These are phyloP conservation scores for Hypoxylon subgilvum DNA, from an alignment of 495 filamentous ascomycete species.

Conservation along the genomic window DNA sequence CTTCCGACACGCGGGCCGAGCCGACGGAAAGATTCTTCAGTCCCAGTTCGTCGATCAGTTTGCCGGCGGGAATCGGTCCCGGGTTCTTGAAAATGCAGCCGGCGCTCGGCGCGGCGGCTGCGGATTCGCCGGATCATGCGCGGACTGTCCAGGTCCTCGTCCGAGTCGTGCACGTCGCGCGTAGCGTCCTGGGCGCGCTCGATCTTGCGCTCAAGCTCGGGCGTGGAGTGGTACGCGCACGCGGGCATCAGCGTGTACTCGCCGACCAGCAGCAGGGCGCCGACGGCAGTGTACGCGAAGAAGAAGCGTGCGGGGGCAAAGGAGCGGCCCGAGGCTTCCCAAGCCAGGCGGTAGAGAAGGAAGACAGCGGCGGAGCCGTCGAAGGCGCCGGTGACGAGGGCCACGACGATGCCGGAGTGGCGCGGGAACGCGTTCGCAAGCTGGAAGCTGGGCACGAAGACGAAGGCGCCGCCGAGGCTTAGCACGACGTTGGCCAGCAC, in stretches of 20 bases:
- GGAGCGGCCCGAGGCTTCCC: conserved; percentile 54
- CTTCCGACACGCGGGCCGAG: no score
- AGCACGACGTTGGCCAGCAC: conserved; percentile 69
- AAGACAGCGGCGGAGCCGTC: conserved; percentile 74
- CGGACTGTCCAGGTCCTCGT: conserved; percentile 43
- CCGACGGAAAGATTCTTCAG: no score
- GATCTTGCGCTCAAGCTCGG: conserved; percentile 56
- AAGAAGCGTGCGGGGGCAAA: conserved; percentile 70
- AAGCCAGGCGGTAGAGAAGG: conserved; percentile 66
- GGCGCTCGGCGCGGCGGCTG: conserved; percentile 43
- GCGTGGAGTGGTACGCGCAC: conserved; percentile 65
- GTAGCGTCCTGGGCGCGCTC: conserved; percentile 43
- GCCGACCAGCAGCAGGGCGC: conserved; percentile 59
- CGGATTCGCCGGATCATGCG: conserved; percentile 43
- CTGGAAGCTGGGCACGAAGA: conserved; percentile 75
- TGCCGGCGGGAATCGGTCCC: conserved; percentile 50
- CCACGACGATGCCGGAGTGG: conserved; percentile 69
- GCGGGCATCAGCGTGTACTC: conserved; percentile 67
- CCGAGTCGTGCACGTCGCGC: conserved; percentile 48
- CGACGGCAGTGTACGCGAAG: conserved; percentile 66
- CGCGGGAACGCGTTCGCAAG: conserved; percentile 73
- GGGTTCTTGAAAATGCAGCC: conserved; percentile 40
- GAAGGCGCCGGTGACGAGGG: conserved; percentile 72
- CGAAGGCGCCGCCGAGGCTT: conserved; percentile 69
- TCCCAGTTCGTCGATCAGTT: no score